Conservation (phyloP, 306 rosid genomes). For the Herpetospermum pedunculosum region DNA sequence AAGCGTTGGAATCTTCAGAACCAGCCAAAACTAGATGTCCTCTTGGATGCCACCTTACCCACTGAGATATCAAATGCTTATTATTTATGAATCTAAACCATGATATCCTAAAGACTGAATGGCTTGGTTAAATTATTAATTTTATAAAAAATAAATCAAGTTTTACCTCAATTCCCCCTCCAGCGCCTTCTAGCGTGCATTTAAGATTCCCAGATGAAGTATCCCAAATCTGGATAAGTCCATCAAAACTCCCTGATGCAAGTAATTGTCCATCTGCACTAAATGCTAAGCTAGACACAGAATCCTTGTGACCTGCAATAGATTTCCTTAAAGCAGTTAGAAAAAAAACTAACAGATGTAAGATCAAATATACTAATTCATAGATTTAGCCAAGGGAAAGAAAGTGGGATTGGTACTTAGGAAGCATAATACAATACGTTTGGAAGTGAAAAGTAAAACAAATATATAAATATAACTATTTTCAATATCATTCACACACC, state of each 20-base stretch:
- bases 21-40: slow-evolving; percentile 78
- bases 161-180: slow-evolving; percentile 64
- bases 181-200: slow-evolving; percentile 62
- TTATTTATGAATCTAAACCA: slow-evolving; percentile 4
- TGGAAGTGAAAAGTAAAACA: neutral
- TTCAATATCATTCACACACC: slow-evolving; percentile 25
- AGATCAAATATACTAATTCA: neutral
- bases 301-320: slow-evolving; percentile 64
- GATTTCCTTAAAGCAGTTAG: neutral
- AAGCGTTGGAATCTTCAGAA: slow-evolving; percentile 62
- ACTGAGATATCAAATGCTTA: slow-evolving; percentile 38
- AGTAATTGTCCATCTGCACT: slow-evolving; percentile 69
- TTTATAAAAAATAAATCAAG: slow-evolving; percentile 2
- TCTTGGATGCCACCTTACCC: slow-evolving; percentile 93
- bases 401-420: neutral
- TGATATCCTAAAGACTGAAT: neutral
- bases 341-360: neutral
- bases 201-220: slow-evolving; percentile 33
- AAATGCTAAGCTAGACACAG: slow-evolving; percentile 64
- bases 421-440: neutral
- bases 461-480: neutral
- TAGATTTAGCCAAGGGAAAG: neutral
- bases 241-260: slow-evolving; percentile 77
- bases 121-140: neutral
- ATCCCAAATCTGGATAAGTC: slow-evolving; percentile 71